Conservation (phyloP, 139 green algal species). For the Pleodorina starrii region DNA sequence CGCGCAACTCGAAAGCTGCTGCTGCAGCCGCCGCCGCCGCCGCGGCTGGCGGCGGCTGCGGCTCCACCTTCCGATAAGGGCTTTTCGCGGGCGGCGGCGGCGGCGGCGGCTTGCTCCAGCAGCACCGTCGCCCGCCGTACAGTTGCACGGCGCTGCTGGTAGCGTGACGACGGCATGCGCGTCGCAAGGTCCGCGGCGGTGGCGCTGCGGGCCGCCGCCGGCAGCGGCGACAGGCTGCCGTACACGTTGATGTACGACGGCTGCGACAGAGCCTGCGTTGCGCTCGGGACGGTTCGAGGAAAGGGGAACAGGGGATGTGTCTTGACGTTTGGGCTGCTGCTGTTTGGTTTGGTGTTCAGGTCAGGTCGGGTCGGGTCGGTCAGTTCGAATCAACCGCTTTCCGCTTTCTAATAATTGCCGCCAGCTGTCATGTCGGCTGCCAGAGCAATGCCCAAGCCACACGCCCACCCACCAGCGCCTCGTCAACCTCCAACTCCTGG, state of each 20-base stretch:
- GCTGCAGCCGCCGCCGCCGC: neutral
- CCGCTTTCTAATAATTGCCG: too few species aligned
- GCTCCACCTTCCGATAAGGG: neutral
- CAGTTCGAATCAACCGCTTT: too few species aligned
- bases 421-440: too few species aligned
- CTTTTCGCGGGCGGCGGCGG: neutral
- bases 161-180: neutral
- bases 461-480: neutral
- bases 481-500: neutral
- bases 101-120: neutral
- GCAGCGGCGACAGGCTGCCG: neutral
- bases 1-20: too few species aligned
- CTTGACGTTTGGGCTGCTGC: too few species aligned
- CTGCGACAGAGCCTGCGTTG: neutral
- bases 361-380: too few species aligned
- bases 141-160: neutral
- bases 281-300: too few species aligned
- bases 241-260: conserved; percentile 22
- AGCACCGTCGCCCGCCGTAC: neutral
- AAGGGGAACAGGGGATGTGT: too few species aligned
- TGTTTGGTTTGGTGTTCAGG: too few species aligned
- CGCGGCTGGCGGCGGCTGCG: neutral
- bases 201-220: neutral
- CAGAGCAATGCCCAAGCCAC: too few species aligned
- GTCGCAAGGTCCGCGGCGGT: neutral